Conservation (phyloP, 2,329 filamentous ascomycete species). For the Pyricularia sp. region DNA sequence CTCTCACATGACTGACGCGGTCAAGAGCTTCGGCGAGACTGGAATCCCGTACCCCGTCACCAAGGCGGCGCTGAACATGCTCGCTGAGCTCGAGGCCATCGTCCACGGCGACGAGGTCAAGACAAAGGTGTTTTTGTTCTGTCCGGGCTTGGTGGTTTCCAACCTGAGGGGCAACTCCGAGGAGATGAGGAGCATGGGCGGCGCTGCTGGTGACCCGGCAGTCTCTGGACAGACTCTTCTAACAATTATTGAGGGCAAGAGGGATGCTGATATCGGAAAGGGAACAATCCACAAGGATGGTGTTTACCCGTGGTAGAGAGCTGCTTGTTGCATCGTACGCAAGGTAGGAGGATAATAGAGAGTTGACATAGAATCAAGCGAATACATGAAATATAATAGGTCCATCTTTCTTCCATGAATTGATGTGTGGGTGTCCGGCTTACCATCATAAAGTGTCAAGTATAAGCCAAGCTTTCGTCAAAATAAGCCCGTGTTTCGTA, state of each 20-base stretch:
- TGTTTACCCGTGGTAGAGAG: background rate
- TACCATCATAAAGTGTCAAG: too few relatives aligned
- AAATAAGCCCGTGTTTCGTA: background rate
- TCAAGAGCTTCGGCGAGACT: background rate
- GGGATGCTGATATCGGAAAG: background rate
- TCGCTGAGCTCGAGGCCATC: constrained; percentile 3
- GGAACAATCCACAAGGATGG: constrained; percentile 1
- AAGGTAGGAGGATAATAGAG: background rate
- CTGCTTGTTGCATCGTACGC: background rate
- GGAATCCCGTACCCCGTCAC: constrained; percentile 11
- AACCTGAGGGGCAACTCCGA: background rate
- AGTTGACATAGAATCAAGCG: background rate
- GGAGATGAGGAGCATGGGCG: background rate
- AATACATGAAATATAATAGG: background rate
- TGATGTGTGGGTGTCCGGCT: too few relatives aligned
- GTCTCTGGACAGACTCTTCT: constrained; percentile 1
- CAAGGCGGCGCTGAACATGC: constrained; percentile 18
- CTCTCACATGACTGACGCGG: background rate
- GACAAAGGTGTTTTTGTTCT: background rate
- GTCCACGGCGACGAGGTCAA: constrained; percentile 21
- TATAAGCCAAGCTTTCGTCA: background rate
- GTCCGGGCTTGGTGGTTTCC: constrained; percentile 1
- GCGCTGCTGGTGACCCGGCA: background rate
- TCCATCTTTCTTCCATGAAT: background rate
- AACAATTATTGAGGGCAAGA: background rate